A percentile compares a stretch with the other conserved stretches of the same genome.
These are phyloP conservation scores for Aspergillus phoenicis DNA, from an alignment of 2,329 filamentous ascomycete species.

Conservation along the genomic window DNA sequence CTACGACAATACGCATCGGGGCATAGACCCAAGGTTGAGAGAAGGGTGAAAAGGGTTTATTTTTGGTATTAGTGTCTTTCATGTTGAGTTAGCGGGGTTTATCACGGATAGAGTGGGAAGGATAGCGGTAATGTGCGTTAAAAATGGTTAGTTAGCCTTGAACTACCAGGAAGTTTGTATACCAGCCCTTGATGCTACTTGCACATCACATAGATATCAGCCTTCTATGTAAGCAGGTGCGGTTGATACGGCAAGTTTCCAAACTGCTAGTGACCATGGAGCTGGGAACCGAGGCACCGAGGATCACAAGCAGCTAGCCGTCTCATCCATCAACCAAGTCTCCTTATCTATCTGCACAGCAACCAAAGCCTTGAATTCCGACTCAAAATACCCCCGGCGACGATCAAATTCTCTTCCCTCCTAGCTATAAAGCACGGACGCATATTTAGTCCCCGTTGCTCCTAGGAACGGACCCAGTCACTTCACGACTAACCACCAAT, in stretches of 20 bases:
- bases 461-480: neutral
- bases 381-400: neutral
- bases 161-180: neutral
- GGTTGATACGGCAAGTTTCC: neutral
- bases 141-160: conserved; percentile 10
- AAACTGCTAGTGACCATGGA: neutral
- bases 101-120: conserved; percentile 7
- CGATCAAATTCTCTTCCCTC: neutral
- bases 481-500: neutral
- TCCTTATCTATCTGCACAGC: neutral
- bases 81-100: neutral
- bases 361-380: neutral
- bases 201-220: no score
- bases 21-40: neutral
- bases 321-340: neutral
- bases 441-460: neutral
- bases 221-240: neutral
- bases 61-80: conserved; percentile 1
- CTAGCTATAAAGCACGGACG: neutral
- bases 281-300: conserved; percentile 1
- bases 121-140: conserved; percentile 11
- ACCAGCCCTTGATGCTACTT: no score
- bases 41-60: neutral
- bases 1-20: neutral
- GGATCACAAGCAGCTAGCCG: neutral